Evolutionary conservation across 345 rosid genomes (phyloP).

Genomic region (Bruguiera sexangula): DNA sequence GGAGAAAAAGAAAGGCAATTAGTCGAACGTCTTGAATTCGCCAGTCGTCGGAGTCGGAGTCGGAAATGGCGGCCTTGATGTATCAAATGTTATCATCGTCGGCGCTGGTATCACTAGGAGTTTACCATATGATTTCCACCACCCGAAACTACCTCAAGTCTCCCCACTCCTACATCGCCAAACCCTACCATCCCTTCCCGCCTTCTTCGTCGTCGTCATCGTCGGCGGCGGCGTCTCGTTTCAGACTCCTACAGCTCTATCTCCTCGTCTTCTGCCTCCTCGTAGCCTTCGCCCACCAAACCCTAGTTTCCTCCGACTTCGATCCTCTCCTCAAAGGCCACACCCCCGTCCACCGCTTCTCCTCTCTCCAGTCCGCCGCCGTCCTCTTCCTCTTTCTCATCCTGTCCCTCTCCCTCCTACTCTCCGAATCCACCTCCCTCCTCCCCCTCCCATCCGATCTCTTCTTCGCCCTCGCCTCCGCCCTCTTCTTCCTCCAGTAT

Average conservation of each 20-base stretch:
- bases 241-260: slow-evolving; percentile 54
- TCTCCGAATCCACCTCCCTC: slow-evolving; percentile 58
- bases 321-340: slow-evolving; percentile 85
- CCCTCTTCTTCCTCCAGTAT: slow-evolving; percentile 68
- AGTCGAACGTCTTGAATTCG: not conserved
- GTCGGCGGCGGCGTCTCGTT: slow-evolving; percentile 16
- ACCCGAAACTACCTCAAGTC: slow-evolving; percentile 60
- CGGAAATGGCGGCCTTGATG: slow-evolving; percentile 49
- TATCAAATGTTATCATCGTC: slow-evolving; percentile 66
- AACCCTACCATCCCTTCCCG: slow-evolving; percentile 60
- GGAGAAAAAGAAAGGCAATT: not conserved
- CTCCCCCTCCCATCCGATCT: slow-evolving; percentile 70
- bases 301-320: slow-evolving; percentile 57
- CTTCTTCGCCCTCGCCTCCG: slow-evolving; percentile 79
- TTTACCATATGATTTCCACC: slow-evolving; percentile 69
- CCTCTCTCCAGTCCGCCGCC: slow-evolving; percentile 75
- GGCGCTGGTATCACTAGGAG: slow-evolving; percentile 56
- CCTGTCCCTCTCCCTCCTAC: slow-evolving; percentile 54
- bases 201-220: slow-evolving; percentile 18
- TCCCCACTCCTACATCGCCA: slow-evolving; percentile 73
- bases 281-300: slow-evolving; percentile 61
- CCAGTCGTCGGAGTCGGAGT: too few species aligned
- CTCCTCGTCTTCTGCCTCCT: slow-evolving; percentile 57
- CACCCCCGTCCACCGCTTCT: slow-evolving; percentile 79
- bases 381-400: slow-evolving; percentile 79